A percentile compares a stretch with the other conserved stretches of the same genome.
phyloP scores from a whole-genome alignment of 495 filamentous ascomycete genomes.

The Cercophora samala region DNA sequence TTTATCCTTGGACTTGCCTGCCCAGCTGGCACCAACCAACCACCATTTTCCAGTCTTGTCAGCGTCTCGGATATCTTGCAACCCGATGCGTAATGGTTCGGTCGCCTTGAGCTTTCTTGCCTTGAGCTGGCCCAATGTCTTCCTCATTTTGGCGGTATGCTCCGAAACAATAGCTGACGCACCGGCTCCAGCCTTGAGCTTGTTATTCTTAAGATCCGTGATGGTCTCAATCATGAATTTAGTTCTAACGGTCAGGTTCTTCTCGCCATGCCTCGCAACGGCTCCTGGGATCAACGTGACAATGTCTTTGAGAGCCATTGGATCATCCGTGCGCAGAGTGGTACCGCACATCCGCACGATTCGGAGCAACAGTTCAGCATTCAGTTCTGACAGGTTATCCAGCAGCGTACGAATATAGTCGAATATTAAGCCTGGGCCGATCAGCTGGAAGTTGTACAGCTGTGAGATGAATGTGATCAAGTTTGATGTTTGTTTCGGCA shows the following conservation, averaged over 20 bases:
- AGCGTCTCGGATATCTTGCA: conserved; percentile 74
- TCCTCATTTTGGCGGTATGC: conserved; percentile 81
- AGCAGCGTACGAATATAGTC: conserved; percentile 83
- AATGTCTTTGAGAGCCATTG: conserved; percentile 86
- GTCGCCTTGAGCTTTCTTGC: conserved; percentile 62
- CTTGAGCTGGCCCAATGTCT: conserved; percentile 71
- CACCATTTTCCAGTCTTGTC: conserved; percentile 96
- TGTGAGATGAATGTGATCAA: conserved; percentile 79
- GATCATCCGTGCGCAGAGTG: conserved; percentile 86
- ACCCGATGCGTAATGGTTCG: conserved; percentile 76
- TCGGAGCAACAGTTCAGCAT: conserved; percentile 84
- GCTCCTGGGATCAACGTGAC: conserved; percentile 73
- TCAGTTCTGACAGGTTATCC: conserved; percentile 72
- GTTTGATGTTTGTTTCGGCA: conserved; percentile 68
- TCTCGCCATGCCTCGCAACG: conserved; percentile 61
- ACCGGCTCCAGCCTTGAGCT: conserved; percentile 66
- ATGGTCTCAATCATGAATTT: conserved; percentile 99
- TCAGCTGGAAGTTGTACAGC: conserved; percentile 86
- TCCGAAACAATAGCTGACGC: conserved; percentile 64
- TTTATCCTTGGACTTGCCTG: conserved; percentile 40
- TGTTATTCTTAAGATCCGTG: conserved; percentile 90
- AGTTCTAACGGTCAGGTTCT: conserved; percentile 76
- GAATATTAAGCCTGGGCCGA: conserved; percentile 78
- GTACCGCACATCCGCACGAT: conserved; percentile 76
- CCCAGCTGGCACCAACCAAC: conserved; percentile 91